These are phyloP conservation scores for Carallia brachiata DNA, from an alignment of 345 rosid species.

Conservation along the genomic window DNA sequence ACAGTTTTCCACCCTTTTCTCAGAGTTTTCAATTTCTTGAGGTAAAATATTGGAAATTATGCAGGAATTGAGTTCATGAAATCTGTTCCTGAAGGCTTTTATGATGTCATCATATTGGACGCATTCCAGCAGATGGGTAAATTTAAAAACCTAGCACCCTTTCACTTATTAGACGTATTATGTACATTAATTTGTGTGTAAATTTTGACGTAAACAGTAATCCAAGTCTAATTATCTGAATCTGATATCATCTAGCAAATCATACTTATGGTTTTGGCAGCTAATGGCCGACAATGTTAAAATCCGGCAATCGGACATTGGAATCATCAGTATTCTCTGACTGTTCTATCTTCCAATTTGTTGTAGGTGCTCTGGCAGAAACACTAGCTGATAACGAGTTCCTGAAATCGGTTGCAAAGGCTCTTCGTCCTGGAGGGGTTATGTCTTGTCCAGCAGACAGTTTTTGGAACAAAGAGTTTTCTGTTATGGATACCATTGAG, in stretches of 20 bases:
- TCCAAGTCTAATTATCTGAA: not conserved
- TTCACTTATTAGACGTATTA: too few relatives aligned
- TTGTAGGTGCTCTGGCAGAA: conserved; percentile 13
- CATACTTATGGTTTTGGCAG: too few relatives aligned
- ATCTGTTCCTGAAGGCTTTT: conserved; percentile 16
- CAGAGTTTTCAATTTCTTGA: too few relatives aligned
- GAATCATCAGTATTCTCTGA: too few relatives aligned
- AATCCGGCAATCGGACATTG: too few relatives aligned
- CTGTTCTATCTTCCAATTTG: not conserved
- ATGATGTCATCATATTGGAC: conserved; percentile 29
- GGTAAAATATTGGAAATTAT: too few relatives aligned
- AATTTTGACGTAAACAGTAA: too few relatives aligned
- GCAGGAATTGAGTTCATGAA: conserved; percentile 24
- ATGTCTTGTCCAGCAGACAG: conserved; percentile 22
- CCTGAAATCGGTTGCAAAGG: conserved; percentile 18
- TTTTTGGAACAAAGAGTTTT: conserved; percentile 19
- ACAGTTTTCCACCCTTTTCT: too few relatives aligned
- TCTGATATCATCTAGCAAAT: too few relatives aligned
- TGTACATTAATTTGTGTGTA: too few relatives aligned
- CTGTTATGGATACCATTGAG: conserved; percentile 10
- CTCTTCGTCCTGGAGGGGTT: conserved; percentile 26
- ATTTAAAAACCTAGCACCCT: not conserved
- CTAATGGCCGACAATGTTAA: not conserved
- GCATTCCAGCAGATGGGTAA: conserved; percentile 30
- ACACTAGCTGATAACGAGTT: conserved; percentile 11